Conservation (phyloP, 2,329 filamentous ascomycete genomes). For the Xylaria sp. region DNA sequence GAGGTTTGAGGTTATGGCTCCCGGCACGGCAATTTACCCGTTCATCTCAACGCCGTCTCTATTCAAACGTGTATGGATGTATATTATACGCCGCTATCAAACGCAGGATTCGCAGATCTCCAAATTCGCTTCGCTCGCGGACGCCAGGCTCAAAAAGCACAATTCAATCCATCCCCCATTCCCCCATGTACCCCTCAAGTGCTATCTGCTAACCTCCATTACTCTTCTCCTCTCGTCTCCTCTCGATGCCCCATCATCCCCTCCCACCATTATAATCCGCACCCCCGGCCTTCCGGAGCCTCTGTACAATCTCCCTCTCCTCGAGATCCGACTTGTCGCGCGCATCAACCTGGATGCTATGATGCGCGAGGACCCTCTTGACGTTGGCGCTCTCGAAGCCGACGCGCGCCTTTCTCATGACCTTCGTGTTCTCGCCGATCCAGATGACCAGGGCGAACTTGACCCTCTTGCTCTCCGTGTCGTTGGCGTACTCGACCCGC, state of each 20-base stretch:
- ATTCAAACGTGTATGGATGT: constrained; percentile 39
- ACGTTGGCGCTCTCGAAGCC: constrained; percentile 74
- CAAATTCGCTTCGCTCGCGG: constrained; percentile 13
- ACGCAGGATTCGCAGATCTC: constrained; percentile 3
- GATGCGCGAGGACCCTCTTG: constrained; percentile 70
- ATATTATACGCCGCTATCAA: constrained; percentile 31
- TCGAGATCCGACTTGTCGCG: constrained; percentile 68
- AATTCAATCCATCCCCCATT: background rate
- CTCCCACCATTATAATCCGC: constrained; percentile 76
- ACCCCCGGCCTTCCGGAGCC: constrained; percentile 72
- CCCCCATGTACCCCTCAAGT: too few species aligned
- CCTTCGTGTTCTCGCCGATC: constrained; percentile 72
- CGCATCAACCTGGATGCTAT: constrained; percentile 72
- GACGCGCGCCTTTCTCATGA: constrained; percentile 76
- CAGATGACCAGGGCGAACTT: constrained; percentile 76
- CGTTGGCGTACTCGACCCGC: constrained; percentile 75
- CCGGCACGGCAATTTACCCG: background rate
- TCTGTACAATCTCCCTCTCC: constrained; percentile 68
- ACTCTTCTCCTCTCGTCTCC: background rate
- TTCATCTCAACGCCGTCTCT: constrained; percentile 26
- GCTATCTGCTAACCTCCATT: too few species aligned
- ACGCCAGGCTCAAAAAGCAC: constrained; percentile 10
- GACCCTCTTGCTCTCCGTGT: constrained; percentile 73
- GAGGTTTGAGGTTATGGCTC: background rate
- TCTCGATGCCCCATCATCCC: constrained; percentile 47